Conservation (phyloP, 1,284 basidiomycete genomes). For the Apiotrichum sp. region DNA sequence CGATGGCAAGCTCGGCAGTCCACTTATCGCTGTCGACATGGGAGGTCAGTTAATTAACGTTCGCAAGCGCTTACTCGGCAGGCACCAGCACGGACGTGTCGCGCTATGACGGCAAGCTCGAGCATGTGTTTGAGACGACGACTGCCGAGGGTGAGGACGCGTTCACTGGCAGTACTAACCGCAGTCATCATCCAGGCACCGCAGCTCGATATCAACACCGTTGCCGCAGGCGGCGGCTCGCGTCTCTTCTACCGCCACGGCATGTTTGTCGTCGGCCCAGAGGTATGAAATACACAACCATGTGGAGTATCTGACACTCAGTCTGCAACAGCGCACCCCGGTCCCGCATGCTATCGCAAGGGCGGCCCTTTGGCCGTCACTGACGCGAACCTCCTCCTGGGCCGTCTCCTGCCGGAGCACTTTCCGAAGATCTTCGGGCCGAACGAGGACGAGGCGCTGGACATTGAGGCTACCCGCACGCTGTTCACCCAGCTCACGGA, state of each 20-base stretch:
- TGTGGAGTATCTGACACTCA: background rate
- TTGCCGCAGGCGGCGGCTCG: slow-evolving; percentile 44
- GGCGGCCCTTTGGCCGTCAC: slow-evolving; percentile 42
- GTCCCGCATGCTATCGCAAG: slow-evolving; percentile 37
- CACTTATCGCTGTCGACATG: slow-evolving; percentile 49
- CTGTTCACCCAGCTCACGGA: slow-evolving; percentile 46
- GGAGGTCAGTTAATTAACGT: slow-evolving; percentile 50
- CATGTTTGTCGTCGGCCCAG: slow-evolving; percentile 21
- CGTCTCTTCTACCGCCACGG: slow-evolving; percentile 41
- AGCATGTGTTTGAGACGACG: slow-evolving; percentile 55
- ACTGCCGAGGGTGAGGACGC: slow-evolving; percentile 58
- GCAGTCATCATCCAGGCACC: slow-evolving; percentile 66
- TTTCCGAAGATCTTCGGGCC: slow-evolving; percentile 48
- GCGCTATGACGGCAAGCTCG: slow-evolving; percentile 41
- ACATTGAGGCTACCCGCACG: slow-evolving; percentile 39
- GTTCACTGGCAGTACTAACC: slow-evolving; percentile 23
- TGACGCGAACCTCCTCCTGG: slow-evolving; percentile 44
- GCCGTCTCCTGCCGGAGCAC: slow-evolving; percentile 51
- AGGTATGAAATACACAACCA: slow-evolving; percentile 5
- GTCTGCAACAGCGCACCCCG: slow-evolving; percentile 51
- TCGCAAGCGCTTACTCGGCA: background rate
- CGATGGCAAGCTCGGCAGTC: slow-evolving; percentile 27
- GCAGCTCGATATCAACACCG: slow-evolving; percentile 49
- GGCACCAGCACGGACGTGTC: slow-evolving; percentile 60
- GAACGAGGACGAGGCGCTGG: slow-evolving; percentile 50